phyloP scores from a whole-genome alignment of 2,329 filamentous ascomycete genomes.

The Colletotrichum tropicicola region DNA sequence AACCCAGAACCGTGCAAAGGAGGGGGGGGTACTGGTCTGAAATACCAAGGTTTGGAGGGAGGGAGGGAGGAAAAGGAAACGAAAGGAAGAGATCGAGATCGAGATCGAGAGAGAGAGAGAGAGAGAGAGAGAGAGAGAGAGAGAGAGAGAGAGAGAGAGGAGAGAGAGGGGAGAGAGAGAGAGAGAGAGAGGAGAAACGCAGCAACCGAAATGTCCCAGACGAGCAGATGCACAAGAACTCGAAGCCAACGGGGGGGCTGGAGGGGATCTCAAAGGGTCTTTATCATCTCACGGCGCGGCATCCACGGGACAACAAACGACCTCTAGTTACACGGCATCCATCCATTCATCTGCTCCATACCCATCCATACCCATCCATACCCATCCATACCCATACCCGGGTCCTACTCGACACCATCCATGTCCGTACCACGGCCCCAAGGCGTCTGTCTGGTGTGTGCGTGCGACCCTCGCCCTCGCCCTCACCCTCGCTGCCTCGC shows the following conservation, averaged over 20 bases:
- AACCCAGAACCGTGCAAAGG: too few relatives aligned
- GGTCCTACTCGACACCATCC: too few relatives aligned
- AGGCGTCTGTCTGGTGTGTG: too few relatives aligned
- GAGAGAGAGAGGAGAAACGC: neutral
- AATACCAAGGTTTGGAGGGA: neutral
- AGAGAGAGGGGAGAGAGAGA: neutral
- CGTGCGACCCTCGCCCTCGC: too few relatives aligned
- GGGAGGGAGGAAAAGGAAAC: neutral
- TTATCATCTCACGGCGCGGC: conserved; percentile 24
- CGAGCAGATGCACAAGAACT: conserved; percentile 13
- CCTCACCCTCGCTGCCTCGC: neutral
- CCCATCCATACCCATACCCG: neutral
- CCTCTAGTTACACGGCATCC: conserved; percentile 17
- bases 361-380: neutral
- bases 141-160: neutral
- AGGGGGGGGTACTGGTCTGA: too few relatives aligned
- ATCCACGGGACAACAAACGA: conserved; percentile 16
- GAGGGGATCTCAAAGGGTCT: conserved; percentile 28
- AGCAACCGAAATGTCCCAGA: conserved; percentile 19
- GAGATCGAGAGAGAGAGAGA: neutral
- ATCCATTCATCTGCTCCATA: neutral
- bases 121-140: neutral
- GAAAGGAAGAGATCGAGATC: neutral
- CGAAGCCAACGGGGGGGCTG: neutral
- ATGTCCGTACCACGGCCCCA: neutral